These are phyloP conservation scores for Aphanomyces invadans DNA, from an alignment of 352 stramenopile species.

Conservation along the genomic window DNA sequence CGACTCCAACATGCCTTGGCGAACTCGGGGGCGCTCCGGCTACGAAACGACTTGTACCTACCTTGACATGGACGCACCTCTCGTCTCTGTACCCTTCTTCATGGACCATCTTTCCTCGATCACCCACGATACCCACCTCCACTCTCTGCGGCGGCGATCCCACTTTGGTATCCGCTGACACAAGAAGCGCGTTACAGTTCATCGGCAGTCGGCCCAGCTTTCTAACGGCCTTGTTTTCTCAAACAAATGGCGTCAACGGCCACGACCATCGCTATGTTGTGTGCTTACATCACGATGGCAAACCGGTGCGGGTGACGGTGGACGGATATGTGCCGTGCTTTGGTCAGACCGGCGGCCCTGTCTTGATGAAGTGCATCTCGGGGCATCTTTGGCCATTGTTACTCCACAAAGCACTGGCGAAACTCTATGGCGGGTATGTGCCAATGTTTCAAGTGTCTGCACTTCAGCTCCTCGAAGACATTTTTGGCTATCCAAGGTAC, in stretches of 20 bases:
- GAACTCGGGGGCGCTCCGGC: background rate
- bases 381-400: constrained; percentile 7
- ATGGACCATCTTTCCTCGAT: background rate
- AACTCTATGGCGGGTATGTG: constrained; percentile 1
- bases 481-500: constrained; percentile 11
- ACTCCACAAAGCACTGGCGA: constrained; percentile 17
- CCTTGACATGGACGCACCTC: constrained; percentile 8
- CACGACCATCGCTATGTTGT: background rate
- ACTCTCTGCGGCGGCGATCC: background rate
- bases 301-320: background rate
- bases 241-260: background rate
- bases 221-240: background rate
- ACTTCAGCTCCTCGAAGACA: background rate
- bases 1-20: background rate
- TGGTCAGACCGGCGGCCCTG: background rate
- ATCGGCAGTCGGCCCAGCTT: background rate
- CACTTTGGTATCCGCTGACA: background rate
- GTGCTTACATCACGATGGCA: constrained; percentile 1
- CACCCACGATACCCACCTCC: background rate
- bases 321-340: constrained; percentile 17
- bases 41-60: background rate
- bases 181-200: background rate
- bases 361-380: background rate
- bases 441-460: background rate
- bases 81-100: background rate